Conservation (phyloP, 106 monocot species). For the Posidonia australis region DNA sequence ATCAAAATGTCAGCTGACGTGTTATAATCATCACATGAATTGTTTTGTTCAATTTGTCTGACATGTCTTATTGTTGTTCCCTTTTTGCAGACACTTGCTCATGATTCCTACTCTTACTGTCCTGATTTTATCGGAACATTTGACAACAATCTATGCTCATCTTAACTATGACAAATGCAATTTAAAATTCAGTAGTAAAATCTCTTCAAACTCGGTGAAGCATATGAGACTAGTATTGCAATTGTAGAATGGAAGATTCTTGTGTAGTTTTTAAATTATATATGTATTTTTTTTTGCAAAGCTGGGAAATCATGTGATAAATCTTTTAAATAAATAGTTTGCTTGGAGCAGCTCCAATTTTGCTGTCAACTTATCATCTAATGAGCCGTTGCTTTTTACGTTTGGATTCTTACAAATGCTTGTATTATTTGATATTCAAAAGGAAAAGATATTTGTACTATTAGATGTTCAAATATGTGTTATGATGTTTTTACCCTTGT, state of each 20-base stretch:
- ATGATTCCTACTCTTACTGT: constrained; percentile 2
- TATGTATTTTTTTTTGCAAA: background rate
- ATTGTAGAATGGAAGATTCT: background rate
- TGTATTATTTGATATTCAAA: too few species aligned
- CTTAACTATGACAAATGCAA: background rate
- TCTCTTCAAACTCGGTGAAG: background rate
- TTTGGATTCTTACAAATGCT: too few species aligned
- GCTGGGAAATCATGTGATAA: background rate
- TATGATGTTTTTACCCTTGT: too few species aligned
- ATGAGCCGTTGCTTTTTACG: too few species aligned
- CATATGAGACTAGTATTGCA: background rate
- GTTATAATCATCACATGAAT: background rate
- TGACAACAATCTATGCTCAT: background rate
- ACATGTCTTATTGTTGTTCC: background rate
- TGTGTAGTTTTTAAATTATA: background rate
- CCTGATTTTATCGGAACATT: background rate
- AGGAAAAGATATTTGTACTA: too few species aligned
- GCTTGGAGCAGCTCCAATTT: too few species aligned
- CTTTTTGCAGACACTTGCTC: constrained; percentile 13
- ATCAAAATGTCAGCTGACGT: background rate
- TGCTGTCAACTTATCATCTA: too few species aligned
- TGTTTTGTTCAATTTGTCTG: background rate
- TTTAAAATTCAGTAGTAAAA: too few species aligned
- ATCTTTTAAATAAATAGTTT: background rate
- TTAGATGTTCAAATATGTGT: too few species aligned